Evolutionary conservation across 2,329 filamentous ascomycete genomes (phyloP), one percentile per base, ranked within the genome.

Genomic region (Xylariales sp.): DNA sequence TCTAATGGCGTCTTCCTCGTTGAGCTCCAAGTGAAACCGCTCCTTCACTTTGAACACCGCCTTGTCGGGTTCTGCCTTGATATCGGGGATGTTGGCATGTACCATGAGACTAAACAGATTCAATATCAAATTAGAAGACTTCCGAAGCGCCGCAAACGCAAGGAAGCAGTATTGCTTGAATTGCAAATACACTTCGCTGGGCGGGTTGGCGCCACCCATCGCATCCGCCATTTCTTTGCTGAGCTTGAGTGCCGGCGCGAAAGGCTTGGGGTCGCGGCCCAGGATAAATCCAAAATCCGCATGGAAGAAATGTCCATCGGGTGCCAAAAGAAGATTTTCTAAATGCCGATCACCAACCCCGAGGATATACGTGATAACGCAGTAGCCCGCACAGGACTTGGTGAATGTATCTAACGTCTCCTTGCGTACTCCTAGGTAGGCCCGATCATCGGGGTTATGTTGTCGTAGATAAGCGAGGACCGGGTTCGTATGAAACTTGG

Each of bases 211-310:
- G 12, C 96, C 96, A 48, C 97, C 97, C 93, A 99, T 97, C 70
- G 94, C 96, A 76, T 99, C 96, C 3, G 98, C 93, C 96, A 99
- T 99, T 77, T 99, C 95, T 74, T 94, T 95, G 77, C 92, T 95
- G 8, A 99, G 88, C 80, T 99, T 99, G 91, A 99, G 97, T 60
- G 95, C 90, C 0, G 96, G 96, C 0, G 96, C 95, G 77, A 99
- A 98, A 0, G 96, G 96, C 77, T 99, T 99, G 0, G 96, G 96
- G 74, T 99, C 96, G 48, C 96, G 92, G 18, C 96, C 96, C 1
- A 99, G 90, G 69, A 99, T 99, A 80, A 97, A 99, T 49, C 97
- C 96, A 75, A 99, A 99, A 79, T 99, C 96, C 36, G 95, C 94
- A 78, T 99, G 96, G 86, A 99, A 97, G 84, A 99, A 99, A 80